A percentile compares a stretch with the other conserved stretches of the same genome.
Conservation (phyloP, 192 early-diverging fungal species). For the Haplosporangium gracile region DNA sequence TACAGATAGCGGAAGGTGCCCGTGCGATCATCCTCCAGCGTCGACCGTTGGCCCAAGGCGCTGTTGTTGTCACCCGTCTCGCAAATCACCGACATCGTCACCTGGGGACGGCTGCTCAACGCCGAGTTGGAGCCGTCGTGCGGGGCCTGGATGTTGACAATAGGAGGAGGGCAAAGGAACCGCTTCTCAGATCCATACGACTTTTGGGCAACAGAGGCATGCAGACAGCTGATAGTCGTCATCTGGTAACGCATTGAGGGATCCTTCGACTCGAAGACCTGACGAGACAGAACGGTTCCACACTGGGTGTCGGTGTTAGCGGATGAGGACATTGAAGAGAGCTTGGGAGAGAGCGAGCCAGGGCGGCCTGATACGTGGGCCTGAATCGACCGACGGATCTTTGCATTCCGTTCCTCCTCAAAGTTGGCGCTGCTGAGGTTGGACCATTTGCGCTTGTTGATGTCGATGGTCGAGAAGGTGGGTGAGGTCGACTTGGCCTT, state of each 20-base stretch:
- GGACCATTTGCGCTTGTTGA: slow-evolving; percentile 58
- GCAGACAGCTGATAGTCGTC: slow-evolving; percentile 86
- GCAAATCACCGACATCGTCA: slow-evolving; percentile 73
- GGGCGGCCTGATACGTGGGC: slow-evolving; percentile 51
- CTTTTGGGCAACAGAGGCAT: slow-evolving; percentile 91
- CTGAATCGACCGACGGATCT: slow-evolving; percentile 62
- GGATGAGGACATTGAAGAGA: slow-evolving; percentile 8
- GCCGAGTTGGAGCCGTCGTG: slow-evolving; percentile 50
- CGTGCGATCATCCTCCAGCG: slow-evolving; percentile 65
- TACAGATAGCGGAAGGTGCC: slow-evolving; percentile 83
- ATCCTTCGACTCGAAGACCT: slow-evolving; percentile 35
- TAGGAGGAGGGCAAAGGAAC: slow-evolving; percentile 83
- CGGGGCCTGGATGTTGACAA: slow-evolving; percentile 70
- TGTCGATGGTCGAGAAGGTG: slow-evolving; percentile 24
- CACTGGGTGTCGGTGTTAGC: neutral
- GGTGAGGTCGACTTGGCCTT: slow-evolving; percentile 30
- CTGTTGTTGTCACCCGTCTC: slow-evolving; percentile 61
- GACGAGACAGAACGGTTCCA: slow-evolving; percentile 13
- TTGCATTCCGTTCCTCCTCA: slow-evolving; percentile 57
- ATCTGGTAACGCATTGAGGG: slow-evolving; percentile 53
- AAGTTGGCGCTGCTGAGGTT: slow-evolving; percentile 40
- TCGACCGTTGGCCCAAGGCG: slow-evolving; percentile 59
- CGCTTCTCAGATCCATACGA: slow-evolving; percentile 95
- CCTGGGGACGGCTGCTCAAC: slow-evolving; percentile 66
- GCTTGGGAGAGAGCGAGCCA: slow-evolving; percentile 20